These are phyloP conservation scores for Ramularia collo-cygni DNA, from an alignment of 2,329 filamentous ascomycete species.

Conservation along the genomic window DNA sequence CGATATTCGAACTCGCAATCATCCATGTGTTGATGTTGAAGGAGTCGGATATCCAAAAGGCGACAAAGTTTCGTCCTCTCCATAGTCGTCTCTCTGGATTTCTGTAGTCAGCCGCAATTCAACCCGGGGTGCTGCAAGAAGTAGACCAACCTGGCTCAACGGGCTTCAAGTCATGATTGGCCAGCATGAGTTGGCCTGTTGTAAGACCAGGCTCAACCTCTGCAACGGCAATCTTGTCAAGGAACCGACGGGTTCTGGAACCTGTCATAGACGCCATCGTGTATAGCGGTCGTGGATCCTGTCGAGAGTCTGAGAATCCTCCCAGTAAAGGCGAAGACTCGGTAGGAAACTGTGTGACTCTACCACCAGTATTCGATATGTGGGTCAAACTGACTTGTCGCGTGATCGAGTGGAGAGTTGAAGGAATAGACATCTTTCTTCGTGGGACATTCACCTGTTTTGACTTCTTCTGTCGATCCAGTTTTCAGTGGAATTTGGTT, in stretches of 20 bases:
- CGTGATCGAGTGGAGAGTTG: too few relatives aligned
- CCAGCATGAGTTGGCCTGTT: slow-evolving; percentile 75
- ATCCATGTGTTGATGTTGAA: slow-evolving; percentile 70
- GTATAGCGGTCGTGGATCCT: not conserved
- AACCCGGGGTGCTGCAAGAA: too few relatives aligned
- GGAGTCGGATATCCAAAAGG: slow-evolving; percentile 73
- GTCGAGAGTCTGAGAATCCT: not conserved
- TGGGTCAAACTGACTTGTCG: too few relatives aligned
- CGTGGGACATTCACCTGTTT: slow-evolving; percentile 4
- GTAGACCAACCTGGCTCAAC: slow-evolving; percentile 59
- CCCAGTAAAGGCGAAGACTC: slow-evolving; percentile 1
- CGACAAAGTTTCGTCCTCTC: slow-evolving; percentile 81
- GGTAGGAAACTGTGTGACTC: not conserved
- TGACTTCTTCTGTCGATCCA: slow-evolving; percentile 1
- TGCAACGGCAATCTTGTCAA: slow-evolving; percentile 58
- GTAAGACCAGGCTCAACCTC: slow-evolving; percentile 70
- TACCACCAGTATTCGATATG: too few relatives aligned
- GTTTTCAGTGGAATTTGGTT: not conserved
- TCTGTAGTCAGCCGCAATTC: too few relatives aligned
- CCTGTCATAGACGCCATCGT: slow-evolving; percentile 37
- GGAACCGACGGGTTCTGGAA: slow-evolving; percentile 33
- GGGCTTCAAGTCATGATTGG: slow-evolving; percentile 53
- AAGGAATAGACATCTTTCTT: not conserved
- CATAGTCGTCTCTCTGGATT: slow-evolving; percentile 57
- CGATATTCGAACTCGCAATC: slow-evolving; percentile 80